Percentiles rank a stretch among this genome's conserved stretches.
phyloP scores from a whole-genome alignment of 2,329 filamentous ascomycete genomes.

The Alternaria novae-zelandiae region DNA sequence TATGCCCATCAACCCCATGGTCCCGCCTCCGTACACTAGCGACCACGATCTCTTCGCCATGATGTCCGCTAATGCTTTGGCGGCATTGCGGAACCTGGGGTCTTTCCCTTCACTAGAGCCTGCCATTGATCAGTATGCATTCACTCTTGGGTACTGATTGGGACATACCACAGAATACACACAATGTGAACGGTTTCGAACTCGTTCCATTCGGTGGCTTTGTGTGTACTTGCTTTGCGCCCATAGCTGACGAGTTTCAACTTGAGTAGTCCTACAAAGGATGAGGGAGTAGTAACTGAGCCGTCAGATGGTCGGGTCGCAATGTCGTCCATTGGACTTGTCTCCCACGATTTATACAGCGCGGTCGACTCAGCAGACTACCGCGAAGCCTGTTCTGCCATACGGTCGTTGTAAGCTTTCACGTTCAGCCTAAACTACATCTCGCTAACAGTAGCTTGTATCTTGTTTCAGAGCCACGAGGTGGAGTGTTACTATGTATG shows the following conservation, averaged over 20 bases:
- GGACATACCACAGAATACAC: background rate
- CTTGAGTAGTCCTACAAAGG: background rate
- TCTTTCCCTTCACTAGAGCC: background rate
- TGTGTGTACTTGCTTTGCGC: background rate
- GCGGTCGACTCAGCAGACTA: background rate
- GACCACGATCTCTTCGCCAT: background rate
- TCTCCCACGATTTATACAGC: background rate
- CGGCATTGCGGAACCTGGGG: background rate
- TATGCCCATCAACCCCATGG: slow-evolving; percentile 1
- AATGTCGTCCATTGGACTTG: background rate
- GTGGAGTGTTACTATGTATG: background rate
- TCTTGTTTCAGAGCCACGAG: background rate
- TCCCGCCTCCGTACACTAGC: slow-evolving; percentile 7
- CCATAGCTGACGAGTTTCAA: background rate
- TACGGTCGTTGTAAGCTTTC: background rate
- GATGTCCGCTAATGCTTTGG: background rate
- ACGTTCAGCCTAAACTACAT: background rate
- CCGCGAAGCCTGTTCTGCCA: background rate
- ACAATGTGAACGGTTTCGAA: background rate
- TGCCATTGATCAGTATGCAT: background rate
- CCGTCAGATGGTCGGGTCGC: background rate
- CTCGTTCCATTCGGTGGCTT: background rate
- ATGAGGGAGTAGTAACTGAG: background rate
- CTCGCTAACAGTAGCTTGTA: background rate
- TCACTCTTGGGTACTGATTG: background rate